phyloP scores from a whole-genome alignment of 176 grass and related monocot genomes.

The Carex kokanica region DNA sequence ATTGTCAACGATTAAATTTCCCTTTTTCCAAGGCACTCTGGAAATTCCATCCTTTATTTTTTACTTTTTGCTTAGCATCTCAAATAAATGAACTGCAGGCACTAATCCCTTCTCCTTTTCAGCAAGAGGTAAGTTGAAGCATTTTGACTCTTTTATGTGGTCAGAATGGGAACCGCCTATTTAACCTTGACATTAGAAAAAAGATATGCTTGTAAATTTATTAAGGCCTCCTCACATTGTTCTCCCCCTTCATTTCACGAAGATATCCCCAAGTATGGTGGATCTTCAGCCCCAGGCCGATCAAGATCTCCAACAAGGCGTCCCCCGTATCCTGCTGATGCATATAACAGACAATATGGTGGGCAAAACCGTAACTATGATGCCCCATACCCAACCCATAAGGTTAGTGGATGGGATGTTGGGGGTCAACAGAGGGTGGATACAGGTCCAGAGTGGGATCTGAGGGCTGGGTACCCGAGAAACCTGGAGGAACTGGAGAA shows the following conservation, averaged over 20 bases:
- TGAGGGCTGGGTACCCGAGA: constrained; percentile 41
- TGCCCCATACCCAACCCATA: neutral
- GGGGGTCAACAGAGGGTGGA: constrained; percentile 44
- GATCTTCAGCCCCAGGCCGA: constrained; percentile 50
- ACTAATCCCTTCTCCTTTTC: constrained; percentile 43
- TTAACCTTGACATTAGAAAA: constrained; percentile 22
- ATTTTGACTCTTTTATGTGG: constrained; percentile 47
- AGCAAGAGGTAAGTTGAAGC: constrained; percentile 98
- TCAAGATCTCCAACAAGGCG: constrained; percentile 61
- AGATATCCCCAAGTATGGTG: constrained; percentile 84
- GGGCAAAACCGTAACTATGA: constrained; percentile 39
- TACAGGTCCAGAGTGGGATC: constrained; percentile 31
- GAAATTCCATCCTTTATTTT: neutral
- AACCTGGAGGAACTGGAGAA: constrained; percentile 79
- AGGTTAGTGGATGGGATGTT: constrained; percentile 52
- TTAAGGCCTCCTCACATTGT: constrained; percentile 39
- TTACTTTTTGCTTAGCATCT: neutral
- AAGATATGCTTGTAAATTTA: constrained; percentile 19
- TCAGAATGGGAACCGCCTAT: constrained; percentile 27
- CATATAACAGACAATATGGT: constrained; percentile 49
- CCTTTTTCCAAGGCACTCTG: neutral
- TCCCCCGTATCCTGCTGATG: constrained; percentile 48
- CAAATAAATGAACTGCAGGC: constrained; percentile 3
- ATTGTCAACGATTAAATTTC: neutral
- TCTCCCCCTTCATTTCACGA: constrained; percentile 86